Evolutionary conservation across 2,329 filamentous ascomycete species (phyloP), one percentile per base, ranked within the genome.

Genomic region (Aspergillus amoenus): DNA sequence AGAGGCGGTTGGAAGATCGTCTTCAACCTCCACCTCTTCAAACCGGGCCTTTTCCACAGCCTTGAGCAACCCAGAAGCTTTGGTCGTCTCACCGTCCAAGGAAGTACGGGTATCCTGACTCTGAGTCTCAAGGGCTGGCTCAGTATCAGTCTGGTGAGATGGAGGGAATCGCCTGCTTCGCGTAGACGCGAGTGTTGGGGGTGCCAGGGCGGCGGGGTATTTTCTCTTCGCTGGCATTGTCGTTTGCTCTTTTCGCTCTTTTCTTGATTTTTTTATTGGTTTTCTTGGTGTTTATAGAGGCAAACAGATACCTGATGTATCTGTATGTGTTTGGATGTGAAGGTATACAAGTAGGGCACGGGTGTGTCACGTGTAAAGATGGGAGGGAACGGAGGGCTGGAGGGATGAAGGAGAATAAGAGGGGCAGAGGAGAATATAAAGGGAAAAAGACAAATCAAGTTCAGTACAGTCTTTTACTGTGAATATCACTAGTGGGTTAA

Each of bases 301-400:
- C 7, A 42, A 34, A 12, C 22, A 46, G 21, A 5, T 15, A 51
- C n/a, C 15, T 27, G 46, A 18, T 53, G 17, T 41, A 41, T 37
- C 15, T 46, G 22, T 40, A 48, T 15, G 45, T 34, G 44, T n/a
- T 34, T 30, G 40, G 30, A 21, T 22, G 21, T 59, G 56, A 56
- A 43, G 51, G 21, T 57, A 42, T 18, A 15, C 44, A 52, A 43
- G 34, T 50, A 61, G 56, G 57, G 51, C 44, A 59, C 27, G 8
- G 11, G 7, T 8, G 15, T 17, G 47, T 65, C 57, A 64, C 52
- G 61, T 62, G 63, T 48, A 54, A n/a, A 11, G 37, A 18, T 24
- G 32, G 17, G 42, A 37, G 42, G 42, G 44, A 4, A n/a, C n/a
- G 12, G n/a, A 43, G 42, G 27, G 45, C 39, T 32, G 27, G 52